Conservation (phyloP, 768 basidiomycete genomes). For the Hygrophoropsis aurantiaca region DNA sequence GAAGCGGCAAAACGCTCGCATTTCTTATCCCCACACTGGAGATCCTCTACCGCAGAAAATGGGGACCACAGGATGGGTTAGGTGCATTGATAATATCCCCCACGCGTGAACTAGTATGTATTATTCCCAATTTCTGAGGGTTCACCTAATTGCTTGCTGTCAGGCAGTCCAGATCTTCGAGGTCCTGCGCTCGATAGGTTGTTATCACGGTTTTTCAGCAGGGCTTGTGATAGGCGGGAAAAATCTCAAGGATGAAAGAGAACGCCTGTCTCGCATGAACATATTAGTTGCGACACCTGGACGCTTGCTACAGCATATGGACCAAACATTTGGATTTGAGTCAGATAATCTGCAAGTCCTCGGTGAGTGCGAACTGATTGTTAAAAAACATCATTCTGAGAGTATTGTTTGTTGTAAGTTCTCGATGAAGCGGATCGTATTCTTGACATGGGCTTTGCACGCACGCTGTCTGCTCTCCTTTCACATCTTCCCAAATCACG, state of each 20-base stretch:
- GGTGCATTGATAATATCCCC: slow-evolving; percentile 94
- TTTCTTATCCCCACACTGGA: slow-evolving; percentile 71
- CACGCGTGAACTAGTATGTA: slow-evolving; percentile 83
- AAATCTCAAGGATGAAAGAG: slow-evolving; percentile 88
- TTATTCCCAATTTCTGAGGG: neutral
- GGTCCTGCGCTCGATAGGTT: slow-evolving; percentile 89
- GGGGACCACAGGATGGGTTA: slow-evolving; percentile 72
- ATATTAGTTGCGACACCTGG: slow-evolving; percentile 98
- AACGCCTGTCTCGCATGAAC: slow-evolving; percentile 90
- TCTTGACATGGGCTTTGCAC: slow-evolving; percentile 93
- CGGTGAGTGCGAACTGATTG: slow-evolving; percentile 46
- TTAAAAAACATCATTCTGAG: neutral
- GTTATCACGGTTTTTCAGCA: slow-evolving; percentile 88
- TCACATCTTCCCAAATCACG: slow-evolving; percentile 87
- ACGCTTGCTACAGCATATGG: slow-evolving; percentile 94
- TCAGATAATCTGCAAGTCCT: slow-evolving; percentile 88
- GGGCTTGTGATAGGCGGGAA: slow-evolving; percentile 97
- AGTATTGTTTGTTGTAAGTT: slow-evolving; percentile 44
- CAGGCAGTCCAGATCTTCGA: slow-evolving; percentile 99
- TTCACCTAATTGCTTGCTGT: slow-evolving; percentile 3
- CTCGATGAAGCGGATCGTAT: slow-evolving; percentile 97
- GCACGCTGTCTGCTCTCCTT: slow-evolving; percentile 87
- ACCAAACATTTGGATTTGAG: slow-evolving; percentile 95
- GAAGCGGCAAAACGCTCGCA: slow-evolving; percentile 74
- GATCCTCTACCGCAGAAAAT: slow-evolving; percentile 60